A percentile compares a stretch with the other conserved stretches of the same genome.
Evolutionary conservation across 768 basidiomycete species (phyloP).

Genomic region (Tylopilus plumbeoviolaceoides): DNA sequence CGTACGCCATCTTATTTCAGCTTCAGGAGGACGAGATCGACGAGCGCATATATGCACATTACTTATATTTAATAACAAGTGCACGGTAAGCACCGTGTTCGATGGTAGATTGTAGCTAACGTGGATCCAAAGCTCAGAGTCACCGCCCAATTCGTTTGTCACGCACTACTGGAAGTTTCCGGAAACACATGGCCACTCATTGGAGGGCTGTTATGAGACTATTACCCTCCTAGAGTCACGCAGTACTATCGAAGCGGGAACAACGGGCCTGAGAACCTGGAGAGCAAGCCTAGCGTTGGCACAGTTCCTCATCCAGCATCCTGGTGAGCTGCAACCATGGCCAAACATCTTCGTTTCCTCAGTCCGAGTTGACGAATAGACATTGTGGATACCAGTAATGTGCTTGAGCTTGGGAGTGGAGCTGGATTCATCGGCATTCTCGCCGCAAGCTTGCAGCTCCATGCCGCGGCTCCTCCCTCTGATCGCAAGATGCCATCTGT

Average conservation of each 20-base stretch:
- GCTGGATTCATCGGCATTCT: conserved; percentile 72
- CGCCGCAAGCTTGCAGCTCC: conserved; percentile 51
- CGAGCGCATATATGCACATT: conserved; percentile 58
- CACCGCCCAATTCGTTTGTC: conserved; percentile 46
- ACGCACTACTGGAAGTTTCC: conserved; percentile 59
- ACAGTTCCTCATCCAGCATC: conserved; percentile 52
- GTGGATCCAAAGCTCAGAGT: conserved; percentile 18
- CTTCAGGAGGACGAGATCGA: conserved; percentile 59
- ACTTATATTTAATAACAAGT: conserved; percentile 44
- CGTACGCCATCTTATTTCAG: conserved; percentile 4
- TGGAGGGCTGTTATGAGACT: conserved; percentile 30
- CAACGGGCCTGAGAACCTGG: conserved; percentile 81
- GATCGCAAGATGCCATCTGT: conserved; percentile 24
- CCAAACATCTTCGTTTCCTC: not conserved
- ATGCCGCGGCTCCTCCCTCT: not conserved
- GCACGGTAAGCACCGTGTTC: conserved; percentile 12
- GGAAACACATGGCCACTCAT: not conserved
- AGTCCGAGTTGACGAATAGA: not conserved
- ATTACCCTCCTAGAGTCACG: conserved; percentile 71
- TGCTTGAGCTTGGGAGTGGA: conserved; percentile 76
- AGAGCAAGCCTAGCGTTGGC: conserved; percentile 64
- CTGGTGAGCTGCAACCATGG: conserved; percentile 39
- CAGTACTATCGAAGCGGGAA: conserved; percentile 69
- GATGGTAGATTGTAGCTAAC: not conserved
- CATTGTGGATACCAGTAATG: conserved; percentile 31